These are phyloP conservation scores for Yamadazyma nakazawae DNA, from an alignment of 805 yeast genomes.

Conservation along the genomic window DNA sequence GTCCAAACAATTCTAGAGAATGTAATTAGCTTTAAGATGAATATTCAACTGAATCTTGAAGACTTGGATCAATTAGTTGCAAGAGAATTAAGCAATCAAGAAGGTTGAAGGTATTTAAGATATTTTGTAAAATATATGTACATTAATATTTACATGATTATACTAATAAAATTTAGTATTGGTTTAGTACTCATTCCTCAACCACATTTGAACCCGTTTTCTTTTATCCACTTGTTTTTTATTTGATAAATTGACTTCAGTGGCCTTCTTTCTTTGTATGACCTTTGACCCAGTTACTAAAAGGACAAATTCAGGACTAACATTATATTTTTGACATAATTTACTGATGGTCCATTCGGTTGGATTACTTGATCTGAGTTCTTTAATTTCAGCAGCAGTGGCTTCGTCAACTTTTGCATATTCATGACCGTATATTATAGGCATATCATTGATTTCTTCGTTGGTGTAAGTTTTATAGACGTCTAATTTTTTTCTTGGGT, in stretches of 20 bases:
- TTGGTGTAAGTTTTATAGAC: slow-evolving; percentile 27
- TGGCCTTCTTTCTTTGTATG: neutral
- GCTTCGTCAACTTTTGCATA: slow-evolving; percentile 51
- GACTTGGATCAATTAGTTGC: slow-evolving; percentile 48
- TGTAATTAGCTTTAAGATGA: slow-evolving; percentile 62
- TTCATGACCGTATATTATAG: slow-evolving; percentile 37
- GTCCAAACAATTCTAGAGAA: slow-evolving; percentile 57
- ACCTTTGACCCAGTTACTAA: neutral
- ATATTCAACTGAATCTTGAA: slow-evolving; percentile 62
- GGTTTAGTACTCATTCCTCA: slow-evolving; percentile 47
- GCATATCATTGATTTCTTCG: slow-evolving; percentile 36
- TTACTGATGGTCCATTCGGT: slow-evolving; percentile 57
- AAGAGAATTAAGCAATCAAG: slow-evolving; percentile 19
- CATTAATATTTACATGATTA: neutral
- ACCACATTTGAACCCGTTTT: slow-evolving; percentile 62
- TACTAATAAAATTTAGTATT: neutral
- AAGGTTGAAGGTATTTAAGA: neutral
- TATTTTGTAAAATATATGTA: slow-evolving; percentile 2
- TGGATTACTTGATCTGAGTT: slow-evolving; percentile 57
- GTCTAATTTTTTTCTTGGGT: slow-evolving; percentile 49
- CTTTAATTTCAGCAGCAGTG: slow-evolving; percentile 54
- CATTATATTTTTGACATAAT: slow-evolving; percentile 57
- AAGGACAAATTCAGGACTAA: slow-evolving; percentile 33
- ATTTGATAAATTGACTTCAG: too few relatives aligned
- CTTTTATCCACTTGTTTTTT: slow-evolving; percentile 48